Conservation (phyloP, 257 asterid genomes). For the Craterostigma plantagineum region DNA sequence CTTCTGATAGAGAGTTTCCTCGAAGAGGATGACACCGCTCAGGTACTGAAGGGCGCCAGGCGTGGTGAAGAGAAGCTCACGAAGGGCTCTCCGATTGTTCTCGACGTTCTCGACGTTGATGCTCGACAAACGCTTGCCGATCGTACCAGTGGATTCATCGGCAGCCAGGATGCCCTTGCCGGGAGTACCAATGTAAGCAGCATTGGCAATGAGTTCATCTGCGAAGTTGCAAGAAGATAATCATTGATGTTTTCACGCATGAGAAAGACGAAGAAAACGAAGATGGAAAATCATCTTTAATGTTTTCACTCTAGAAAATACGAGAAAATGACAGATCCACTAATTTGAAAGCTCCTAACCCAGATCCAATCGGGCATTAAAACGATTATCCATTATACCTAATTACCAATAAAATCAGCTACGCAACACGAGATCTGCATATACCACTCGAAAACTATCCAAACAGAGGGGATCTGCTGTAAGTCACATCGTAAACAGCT, state of each 20-base stretch:
- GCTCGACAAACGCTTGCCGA: not conserved
- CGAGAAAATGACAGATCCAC: not conserved
- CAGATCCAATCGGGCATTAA: too few species aligned
- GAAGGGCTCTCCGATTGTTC: not conserved
- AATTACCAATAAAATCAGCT: too few species aligned
- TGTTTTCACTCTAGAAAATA: not conserved
- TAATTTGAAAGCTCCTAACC: too few species aligned
- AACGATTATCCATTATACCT: too few species aligned
- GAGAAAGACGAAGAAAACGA: not conserved
- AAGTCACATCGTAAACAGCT: too few species aligned
- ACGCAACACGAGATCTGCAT: too few species aligned
- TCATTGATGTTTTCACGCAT: not conserved
- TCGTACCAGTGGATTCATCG: not conserved
- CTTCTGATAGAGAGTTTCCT: not conserved
- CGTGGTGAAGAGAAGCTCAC: too few species aligned
- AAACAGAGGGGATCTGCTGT: too few species aligned
- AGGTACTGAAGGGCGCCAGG: too few species aligned
- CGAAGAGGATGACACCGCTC: too few species aligned
- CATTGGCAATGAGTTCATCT: not conserved
- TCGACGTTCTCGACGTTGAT: not conserved
- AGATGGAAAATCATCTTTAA: too few species aligned
- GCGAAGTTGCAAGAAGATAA: not conserved
- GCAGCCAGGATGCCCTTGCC: slow-evolving; percentile 1
- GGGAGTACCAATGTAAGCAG: not conserved
- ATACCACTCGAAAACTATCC: too few species aligned